phyloP scores from a whole-genome alignment of 2,329 filamentous ascomycete genomes.

The Claviceps cyperi region DNA sequence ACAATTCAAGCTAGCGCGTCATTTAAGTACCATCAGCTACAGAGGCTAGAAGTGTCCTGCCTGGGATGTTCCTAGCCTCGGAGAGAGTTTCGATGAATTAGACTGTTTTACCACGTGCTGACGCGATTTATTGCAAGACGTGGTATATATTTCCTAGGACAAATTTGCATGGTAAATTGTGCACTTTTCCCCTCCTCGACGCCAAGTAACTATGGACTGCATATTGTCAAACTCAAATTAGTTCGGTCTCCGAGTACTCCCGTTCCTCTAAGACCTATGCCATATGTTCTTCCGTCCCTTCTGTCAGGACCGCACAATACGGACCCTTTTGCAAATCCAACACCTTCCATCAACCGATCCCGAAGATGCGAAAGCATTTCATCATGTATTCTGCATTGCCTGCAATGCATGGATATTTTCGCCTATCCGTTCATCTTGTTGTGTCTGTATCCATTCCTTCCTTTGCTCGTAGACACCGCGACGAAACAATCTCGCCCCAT shows the following conservation, averaged over 20 bases:
- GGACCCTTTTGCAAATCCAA: too few species aligned
- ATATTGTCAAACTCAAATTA: neutral
- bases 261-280: neutral
- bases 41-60: neutral
- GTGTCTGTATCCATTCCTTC: neutral
- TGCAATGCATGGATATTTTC: neutral
- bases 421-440: neutral
- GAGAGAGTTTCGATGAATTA: neutral
- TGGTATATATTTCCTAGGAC: neutral
- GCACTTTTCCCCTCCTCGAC: neutral
- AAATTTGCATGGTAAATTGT: neutral
- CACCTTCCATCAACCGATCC: neutral
- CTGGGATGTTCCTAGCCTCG: neutral
- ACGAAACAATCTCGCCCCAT: neutral
- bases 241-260: neutral
- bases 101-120: neutral
- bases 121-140: neutral
- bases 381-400: neutral
- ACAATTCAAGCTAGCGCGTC: slow-evolving; percentile 5
- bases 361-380: neutral
- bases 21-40: slow-evolving; percentile 1
- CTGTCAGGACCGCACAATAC: too few species aligned
- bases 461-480: neutral
- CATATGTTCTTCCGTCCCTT: neutral
- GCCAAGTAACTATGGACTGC: neutral